Evolutionary conservation across 805 yeast genomes (phyloP), one percentile per base, ranked within the genome.

Genomic region (Kuraishia hungarica): DNA sequence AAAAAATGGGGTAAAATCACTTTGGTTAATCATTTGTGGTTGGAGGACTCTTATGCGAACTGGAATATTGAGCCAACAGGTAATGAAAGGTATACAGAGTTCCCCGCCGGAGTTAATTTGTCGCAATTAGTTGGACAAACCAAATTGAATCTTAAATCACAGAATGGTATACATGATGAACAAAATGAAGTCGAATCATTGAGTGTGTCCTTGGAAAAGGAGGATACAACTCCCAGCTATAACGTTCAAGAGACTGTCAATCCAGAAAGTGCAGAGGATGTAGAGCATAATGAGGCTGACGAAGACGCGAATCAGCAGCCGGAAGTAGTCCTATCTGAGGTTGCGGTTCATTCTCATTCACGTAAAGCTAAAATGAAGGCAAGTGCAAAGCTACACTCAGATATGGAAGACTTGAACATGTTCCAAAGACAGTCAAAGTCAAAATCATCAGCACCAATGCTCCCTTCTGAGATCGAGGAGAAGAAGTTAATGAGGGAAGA

Each of bases 21-120:
- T 29, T 73, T 86, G 1, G 84, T 89, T 0, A 91, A 87, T 63
- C 97, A 90, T 68, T 64, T 84, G 15, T 93, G 99, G 99, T 69
- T 93, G 15, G 98, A 93, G 64, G 92, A 88, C 54, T 79, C 90
- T 48, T 93, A 77, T 58, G 72, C 79, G 0, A 68, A 76, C 51
- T 87, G 94, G 92, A 71, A 69, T 53, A 60, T 75, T 4, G 76
- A 78, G 60, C 81, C 83, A 50, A 76, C 67, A 2, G 61, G 70
- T 0, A 63, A 67, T 17, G 74, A 80, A 2, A 72, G 80, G 35
- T 89, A 81, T 67, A 65, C 75, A 10, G 71, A 72, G 52, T 70
- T 81, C 48, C 80, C 82, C 0, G 67, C 72, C 47, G 70, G 67
- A 24, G 62, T 71, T 2, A 70, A 73, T 26, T 68, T 79, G 50